Evolutionary conservation across 306 rosid genomes (phyloP).

Genomic region (Rubus idaeus): DNA sequence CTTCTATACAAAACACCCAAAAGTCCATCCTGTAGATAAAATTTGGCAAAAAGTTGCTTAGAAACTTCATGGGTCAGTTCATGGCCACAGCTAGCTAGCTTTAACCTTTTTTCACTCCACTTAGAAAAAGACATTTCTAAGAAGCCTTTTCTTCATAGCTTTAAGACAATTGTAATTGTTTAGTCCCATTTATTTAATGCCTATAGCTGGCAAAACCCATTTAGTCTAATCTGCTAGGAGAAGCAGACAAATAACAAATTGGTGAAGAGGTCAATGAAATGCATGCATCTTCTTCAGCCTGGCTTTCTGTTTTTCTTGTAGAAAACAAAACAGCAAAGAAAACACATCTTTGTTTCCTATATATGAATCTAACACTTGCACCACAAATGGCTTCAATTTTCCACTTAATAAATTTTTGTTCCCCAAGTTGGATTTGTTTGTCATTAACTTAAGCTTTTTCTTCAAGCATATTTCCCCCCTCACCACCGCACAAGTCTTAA

Average conservation of each 20-base stretch:
- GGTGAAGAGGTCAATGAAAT: slow-evolving; percentile 53
- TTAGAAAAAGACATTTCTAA: slow-evolving; percentile 25
- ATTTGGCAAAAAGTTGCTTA: slow-evolving; percentile 13
- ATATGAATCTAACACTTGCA: slow-evolving; percentile 32
- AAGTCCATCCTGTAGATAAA: slow-evolving; percentile 8
- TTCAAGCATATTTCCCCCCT: slow-evolving; percentile 28
- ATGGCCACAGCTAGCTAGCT: slow-evolving; percentile 8
- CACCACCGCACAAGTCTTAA: slow-evolving; percentile 38
- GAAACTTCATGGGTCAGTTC: slow-evolving; percentile 34
- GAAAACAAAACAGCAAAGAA: slow-evolving; percentile 23
- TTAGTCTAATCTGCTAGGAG: slow-evolving; percentile 24
- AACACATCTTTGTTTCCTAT: slow-evolving; percentile 28
- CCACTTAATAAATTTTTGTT: slow-evolving; percentile 31
- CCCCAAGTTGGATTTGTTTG: slow-evolving; percentile 49
- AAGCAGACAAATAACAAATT: slow-evolving; percentile 52
- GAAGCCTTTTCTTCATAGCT: slow-evolving; percentile 18
- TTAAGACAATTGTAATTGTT: slow-evolving; percentile 10
- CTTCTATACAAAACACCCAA: slow-evolving; percentile 15
- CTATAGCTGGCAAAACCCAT: slow-evolving; percentile 40
- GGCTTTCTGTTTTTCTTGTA: slow-evolving; percentile 22
- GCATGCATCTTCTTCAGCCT: slow-evolving; percentile 29
- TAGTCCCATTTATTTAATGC: slow-evolving; percentile 26
- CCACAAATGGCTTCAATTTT: slow-evolving; percentile 31
- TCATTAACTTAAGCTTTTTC: slow-evolving; percentile 28
- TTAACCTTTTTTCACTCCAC: slow-evolving; percentile 45